Evolutionary conservation across 805 yeast species (phyloP).

Genomic region (Nakazawaea peltata): DNA sequence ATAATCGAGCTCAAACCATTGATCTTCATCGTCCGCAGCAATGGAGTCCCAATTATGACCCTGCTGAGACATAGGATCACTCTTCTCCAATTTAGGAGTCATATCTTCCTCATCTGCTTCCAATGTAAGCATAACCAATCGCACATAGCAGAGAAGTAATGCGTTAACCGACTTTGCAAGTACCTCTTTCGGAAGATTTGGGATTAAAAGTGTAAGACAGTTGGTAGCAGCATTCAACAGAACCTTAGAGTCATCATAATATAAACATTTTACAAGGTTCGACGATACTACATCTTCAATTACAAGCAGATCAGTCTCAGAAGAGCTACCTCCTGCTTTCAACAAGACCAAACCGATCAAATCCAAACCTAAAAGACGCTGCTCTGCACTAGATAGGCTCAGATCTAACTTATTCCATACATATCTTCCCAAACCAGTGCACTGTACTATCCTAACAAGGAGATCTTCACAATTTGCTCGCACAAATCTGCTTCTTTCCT

Average conservation of each 20-base stretch:
- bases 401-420: too few relatives aligned
- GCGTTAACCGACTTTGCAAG: slow-evolving; percentile 27
- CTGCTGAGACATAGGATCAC: too few relatives aligned
- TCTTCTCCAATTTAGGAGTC: too few relatives aligned
- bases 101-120: slow-evolving; percentile 9
- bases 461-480: slow-evolving; percentile 33
- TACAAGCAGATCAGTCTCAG: too few relatives aligned
- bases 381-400: too few relatives aligned
- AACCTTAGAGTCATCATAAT: slow-evolving; percentile 32
- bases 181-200: slow-evolving; percentile 32
- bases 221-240: slow-evolving; percentile 28
- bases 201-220: slow-evolving; percentile 27
- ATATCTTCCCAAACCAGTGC: background rate
- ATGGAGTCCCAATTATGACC: too few relatives aligned
- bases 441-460: slow-evolving; percentile 22
- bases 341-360: too few relatives aligned
- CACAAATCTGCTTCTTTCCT: slow-evolving; percentile 42
- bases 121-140: slow-evolving; percentile 31
- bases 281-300: too few relatives aligned
- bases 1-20: too few relatives aligned
- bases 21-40: too few relatives aligned
- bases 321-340: too few relatives aligned
- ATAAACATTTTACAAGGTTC: slow-evolving; percentile 22
- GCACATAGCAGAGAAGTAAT: slow-evolving; percentile 34
- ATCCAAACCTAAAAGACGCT: too few relatives aligned